These are phyloP conservation scores for Candolleomyces aberdarensis DNA, from an alignment of 768 basidiomycete species.

Conservation along the genomic window DNA sequence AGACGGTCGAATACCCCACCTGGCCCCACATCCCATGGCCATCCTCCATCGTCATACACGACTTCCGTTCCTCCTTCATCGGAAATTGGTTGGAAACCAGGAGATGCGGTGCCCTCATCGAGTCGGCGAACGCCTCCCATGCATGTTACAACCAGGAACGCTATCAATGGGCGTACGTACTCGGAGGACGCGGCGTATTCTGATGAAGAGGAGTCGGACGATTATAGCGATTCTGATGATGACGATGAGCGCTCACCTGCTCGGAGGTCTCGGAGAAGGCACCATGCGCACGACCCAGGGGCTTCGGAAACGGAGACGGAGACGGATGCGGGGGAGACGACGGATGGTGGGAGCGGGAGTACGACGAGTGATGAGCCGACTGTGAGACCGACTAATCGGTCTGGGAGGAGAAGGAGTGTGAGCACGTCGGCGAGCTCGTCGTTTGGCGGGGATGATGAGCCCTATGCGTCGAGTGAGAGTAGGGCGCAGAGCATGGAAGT, in stretches of 20 bases:
- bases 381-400: slow-evolving; percentile 45
- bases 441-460: slow-evolving; percentile 3
- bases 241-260: background rate
- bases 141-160: background rate
- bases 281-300: slow-evolving; percentile 17
- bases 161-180: background rate
- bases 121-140: background rate
- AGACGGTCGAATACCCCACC: background rate
- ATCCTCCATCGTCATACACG: background rate
- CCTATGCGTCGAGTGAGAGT: slow-evolving; percentile 5
- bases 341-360: slow-evolving; percentile 21
- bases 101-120: background rate
- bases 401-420: slow-evolving; percentile 17
- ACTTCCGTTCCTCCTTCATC: background rate
- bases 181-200: background rate
- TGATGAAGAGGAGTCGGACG: slow-evolving; percentile 1
- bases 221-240: background rate
- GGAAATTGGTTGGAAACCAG: background rate
- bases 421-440: background rate
- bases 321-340: slow-evolving; percentile 38
- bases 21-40: background rate
- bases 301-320: slow-evolving; percentile 32
- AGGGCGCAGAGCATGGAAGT: background rate
- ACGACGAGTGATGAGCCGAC: slow-evolving; percentile 83
- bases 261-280: background rate